phyloP scores from a whole-genome alignment of 2,329 filamentous ascomycete species.

The Mycosphaerelloides madeirae region DNA sequence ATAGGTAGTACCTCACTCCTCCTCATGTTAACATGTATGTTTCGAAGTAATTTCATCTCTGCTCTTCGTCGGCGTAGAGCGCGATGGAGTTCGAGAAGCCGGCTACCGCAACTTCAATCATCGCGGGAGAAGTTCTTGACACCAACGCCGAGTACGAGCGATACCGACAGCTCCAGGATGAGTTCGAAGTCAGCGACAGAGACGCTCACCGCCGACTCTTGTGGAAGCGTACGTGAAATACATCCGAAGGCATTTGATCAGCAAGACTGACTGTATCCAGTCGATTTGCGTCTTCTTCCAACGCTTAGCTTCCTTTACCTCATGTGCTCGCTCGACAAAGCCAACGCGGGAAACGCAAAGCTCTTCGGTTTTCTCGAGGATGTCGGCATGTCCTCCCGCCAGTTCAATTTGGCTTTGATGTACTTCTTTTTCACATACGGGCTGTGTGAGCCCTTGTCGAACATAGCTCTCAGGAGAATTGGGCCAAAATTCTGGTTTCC shows the following conservation, averaged over 20 bases:
- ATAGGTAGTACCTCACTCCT: too few relatives aligned
- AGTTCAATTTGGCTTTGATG: conserved; percentile 12
- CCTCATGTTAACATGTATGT: too few relatives aligned
- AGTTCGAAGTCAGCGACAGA: conserved; percentile 1
- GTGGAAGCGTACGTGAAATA: conserved; percentile 3
- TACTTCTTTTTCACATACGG: conserved; percentile 12
- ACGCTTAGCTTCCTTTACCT: conserved; percentile 9
- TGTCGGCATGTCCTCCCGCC: conserved; percentile 7
- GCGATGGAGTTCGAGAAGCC: background rate
- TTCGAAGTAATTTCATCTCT: too few relatives aligned
- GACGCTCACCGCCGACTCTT: background rate
- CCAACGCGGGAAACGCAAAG: conserved; percentile 10
- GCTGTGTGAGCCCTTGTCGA: conserved; percentile 8
- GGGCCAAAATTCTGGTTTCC: conserved; percentile 10
- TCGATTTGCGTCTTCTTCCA: conserved; percentile 7
- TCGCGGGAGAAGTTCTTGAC: conserved; percentile 1
- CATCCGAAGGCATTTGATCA: background rate
- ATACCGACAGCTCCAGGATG: conserved; percentile 2
- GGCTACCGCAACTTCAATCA: background rate
- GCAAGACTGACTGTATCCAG: background rate
- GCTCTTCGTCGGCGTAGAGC: background rate
- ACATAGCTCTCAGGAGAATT: conserved; percentile 10
- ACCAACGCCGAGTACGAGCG: conserved; percentile 4
- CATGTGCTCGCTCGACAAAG: conserved; percentile 9
- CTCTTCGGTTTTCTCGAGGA: conserved; percentile 9